phyloP scores from a whole-genome alignment of 148 eudicot genomes.

The Hydrangea macrophylla region DNA sequence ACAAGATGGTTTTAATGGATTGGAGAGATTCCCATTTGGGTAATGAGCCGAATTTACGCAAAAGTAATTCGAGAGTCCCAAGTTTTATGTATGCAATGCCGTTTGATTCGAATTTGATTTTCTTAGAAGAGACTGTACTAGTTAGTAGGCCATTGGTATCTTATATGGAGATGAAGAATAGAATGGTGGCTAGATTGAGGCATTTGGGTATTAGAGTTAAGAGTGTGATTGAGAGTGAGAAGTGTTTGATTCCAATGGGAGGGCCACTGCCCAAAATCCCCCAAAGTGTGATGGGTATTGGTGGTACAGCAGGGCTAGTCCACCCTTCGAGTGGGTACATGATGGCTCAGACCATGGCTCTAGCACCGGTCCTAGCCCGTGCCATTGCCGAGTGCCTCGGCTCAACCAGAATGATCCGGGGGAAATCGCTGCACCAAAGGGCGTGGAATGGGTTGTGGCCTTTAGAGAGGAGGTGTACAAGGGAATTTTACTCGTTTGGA shows the following conservation, averaged over 20 bases:
- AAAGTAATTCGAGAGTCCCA: slow-evolving; percentile 29
- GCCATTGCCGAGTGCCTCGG: slow-evolving; percentile 44
- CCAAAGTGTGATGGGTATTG: slow-evolving; percentile 35
- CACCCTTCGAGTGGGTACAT: slow-evolving; percentile 55
- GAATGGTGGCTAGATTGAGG: slow-evolving; percentile 55
- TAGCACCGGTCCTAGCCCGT: slow-evolving; percentile 32
- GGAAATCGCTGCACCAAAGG: slow-evolving; percentile 24
- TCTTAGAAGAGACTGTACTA: slow-evolving; percentile 45
- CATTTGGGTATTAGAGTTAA: slow-evolving; percentile 40
- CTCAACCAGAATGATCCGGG: slow-evolving; percentile 48
- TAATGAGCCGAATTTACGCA: slow-evolving; percentile 36
- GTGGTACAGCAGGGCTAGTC: slow-evolving; percentile 45
- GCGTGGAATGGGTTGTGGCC: slow-evolving; percentile 50
- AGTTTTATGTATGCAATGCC: slow-evolving; percentile 58
- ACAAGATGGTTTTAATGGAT: slow-evolving; percentile 53
- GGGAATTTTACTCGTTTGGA: slow-evolving; percentile 42
- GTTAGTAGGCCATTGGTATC: slow-evolving; percentile 44
- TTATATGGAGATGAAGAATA: slow-evolving; percentile 34
- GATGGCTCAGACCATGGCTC: slow-evolving; percentile 36
- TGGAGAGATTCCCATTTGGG: slow-evolving; percentile 55
- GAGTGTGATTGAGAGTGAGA: slow-evolving; percentile 43
- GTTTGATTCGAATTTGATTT: slow-evolving; percentile 38
- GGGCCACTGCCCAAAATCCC: slow-evolving; percentile 43
- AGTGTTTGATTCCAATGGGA: slow-evolving; percentile 56
- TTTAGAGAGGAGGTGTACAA: slow-evolving; percentile 23